phyloP scores from a whole-genome alignment of 495 filamentous ascomycete genomes.

The Bacidia gigantensis region DNA sequence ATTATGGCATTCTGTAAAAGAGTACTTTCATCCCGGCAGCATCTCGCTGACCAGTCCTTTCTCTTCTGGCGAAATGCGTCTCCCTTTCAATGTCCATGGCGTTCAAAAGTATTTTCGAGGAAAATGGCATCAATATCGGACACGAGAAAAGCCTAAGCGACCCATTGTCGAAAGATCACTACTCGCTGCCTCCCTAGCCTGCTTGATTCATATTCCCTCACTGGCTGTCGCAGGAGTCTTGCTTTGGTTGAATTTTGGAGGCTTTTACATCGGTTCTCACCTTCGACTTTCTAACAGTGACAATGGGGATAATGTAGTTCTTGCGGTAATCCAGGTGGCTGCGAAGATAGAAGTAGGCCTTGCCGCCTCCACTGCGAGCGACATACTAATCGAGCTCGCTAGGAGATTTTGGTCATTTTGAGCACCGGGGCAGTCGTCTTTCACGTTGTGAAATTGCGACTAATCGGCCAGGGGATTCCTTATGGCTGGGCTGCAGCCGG shows the following conservation, averaged over 20 bases:
- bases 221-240: conserved; percentile 3
- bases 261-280: conserved; percentile 6
- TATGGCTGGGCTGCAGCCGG: conserved; percentile 7
- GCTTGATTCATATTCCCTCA: conserved; percentile 4
- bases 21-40: no score
- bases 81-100: no score
- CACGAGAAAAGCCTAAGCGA: background rate
- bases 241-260: conserved; percentile 1
- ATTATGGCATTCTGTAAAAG: no score
- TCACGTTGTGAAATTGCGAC: background rate
- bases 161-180: background rate
- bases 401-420: conserved; percentile 11
- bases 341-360: conserved; percentile 7
- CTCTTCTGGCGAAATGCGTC: no score
- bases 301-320: conserved; percentile 1
- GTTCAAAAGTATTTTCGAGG: no score
- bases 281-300: background rate
- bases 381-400: background rate
- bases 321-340: conserved; percentile 11
- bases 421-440: conserved; percentile 1
- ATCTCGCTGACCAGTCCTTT: no score
- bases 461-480: conserved; percentile 4
- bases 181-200: background rate
- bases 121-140: background rate
- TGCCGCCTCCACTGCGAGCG: no score